Conservation (phyloP, 306 rosid genomes). For the Argentina anserina region DNA sequence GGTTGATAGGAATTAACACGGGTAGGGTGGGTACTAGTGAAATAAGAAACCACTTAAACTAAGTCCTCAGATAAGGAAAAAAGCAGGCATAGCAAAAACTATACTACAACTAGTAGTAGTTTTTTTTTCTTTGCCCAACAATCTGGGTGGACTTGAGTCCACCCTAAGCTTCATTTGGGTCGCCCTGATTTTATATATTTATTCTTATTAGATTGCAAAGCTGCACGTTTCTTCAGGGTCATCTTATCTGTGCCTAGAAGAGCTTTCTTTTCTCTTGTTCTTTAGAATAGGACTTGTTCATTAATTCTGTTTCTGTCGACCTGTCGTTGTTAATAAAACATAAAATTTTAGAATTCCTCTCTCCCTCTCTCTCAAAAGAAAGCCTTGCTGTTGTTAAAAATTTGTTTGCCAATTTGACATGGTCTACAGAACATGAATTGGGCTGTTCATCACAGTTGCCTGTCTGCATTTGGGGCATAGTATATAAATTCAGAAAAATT, state of each 20-base stretch:
- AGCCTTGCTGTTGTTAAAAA: not conserved
- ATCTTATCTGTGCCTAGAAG: not conserved
- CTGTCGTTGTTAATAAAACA: not conserved
- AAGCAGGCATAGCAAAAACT: no score
- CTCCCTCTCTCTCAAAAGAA: not conserved
- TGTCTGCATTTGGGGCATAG: not conserved
- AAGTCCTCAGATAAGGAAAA: no score
- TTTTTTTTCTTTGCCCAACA: no score
- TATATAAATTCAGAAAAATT: not conserved
- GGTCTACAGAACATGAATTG: not conserved
- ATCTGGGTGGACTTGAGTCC: no score
- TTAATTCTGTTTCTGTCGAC: no score
- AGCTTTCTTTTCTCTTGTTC: not conserved
- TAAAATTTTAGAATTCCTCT: not conserved
- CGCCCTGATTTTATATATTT: no score
- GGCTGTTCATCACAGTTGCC: not conserved
- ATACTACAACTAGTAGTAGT: no score
- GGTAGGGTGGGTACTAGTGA: no score
- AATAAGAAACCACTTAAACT: no score
- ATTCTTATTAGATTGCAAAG: not conserved
- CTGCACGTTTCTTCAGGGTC: not conserved
- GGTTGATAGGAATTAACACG: no score
- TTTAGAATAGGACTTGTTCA: not conserved
- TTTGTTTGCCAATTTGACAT: not conserved
- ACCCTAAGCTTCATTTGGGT: no score